Evolutionary conservation across 352 stramenopile species (phyloP), one percentile per base, ranked within the genome.

Genomic region (Phytophthora aleatoria): DNA sequence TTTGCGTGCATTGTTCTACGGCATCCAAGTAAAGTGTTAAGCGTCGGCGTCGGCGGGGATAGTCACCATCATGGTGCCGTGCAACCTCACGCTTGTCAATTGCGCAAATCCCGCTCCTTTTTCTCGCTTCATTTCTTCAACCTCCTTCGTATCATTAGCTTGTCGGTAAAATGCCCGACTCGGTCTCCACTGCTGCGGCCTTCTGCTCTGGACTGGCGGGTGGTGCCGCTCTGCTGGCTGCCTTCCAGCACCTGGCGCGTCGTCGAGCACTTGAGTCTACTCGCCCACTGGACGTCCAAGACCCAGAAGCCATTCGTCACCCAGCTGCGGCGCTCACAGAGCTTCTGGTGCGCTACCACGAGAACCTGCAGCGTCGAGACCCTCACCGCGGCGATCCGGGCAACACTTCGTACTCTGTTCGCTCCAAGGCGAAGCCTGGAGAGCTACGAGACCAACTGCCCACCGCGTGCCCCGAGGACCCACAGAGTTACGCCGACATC

Each of bases 311-410:
- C 31, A 79, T 86, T 45, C 73, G 65, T 45, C 65, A 79, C 55
- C 68, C 74, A 10, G 70, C 71, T 6, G 76, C 78, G 12, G 76
- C 64, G 1, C 61, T 89, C 13, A 80, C 80, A 13, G 77, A 89
- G 33, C 64, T 90, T 45, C 73, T 92, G 51, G 70, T 85, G 45
- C 67, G 76, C 48, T 92, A 92, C 83, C n/a, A 81, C 78, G 27
- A 63, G 43, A 77, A 83, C 41, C 56, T 92, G 11, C 67, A 86
- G 39, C 67, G 73, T 48, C 47, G 58, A 5, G 72, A 83, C 50
- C 27, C 51, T 28, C 35, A 64, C 13, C 71, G 71, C 33, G 74
- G 76, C 45, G 62, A 79, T 15, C 50, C 64, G 0, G 61, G 74
- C 27, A 78, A 54, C 27, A 47, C 45, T 1, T 70, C 50, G 55